A percentile compares a stretch with the other conserved stretches of the same genome.
phyloP scores from a whole-genome alignment of 805 yeast species.

The Debaryomyces hansenii region DNA sequence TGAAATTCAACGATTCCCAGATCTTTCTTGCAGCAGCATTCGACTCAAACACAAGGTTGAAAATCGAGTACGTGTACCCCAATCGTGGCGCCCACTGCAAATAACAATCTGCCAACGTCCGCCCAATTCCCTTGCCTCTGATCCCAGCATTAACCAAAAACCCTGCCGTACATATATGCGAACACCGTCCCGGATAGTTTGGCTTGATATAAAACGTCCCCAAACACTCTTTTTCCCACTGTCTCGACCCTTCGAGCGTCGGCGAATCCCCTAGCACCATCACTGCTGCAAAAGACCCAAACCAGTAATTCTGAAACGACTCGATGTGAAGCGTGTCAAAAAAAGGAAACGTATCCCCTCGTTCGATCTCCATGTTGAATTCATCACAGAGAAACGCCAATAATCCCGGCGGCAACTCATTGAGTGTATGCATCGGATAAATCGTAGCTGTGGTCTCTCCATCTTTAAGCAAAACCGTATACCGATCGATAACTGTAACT shows the following conservation, averaged over 20 bases:
- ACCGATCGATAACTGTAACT: conserved; percentile 50
- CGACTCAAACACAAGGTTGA: conserved; percentile 85
- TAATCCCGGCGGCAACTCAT: conserved; percentile 74
- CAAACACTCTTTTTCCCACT: conserved; percentile 91
- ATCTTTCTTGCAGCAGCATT: conserved; percentile 80
- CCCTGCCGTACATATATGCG: conserved; percentile 89
- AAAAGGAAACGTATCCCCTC: conserved; percentile 86
- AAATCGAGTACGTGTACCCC: conserved; percentile 81
- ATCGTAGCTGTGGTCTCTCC: conserved; percentile 92
- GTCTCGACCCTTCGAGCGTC: conserved; percentile 49
- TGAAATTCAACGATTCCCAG: conserved; percentile 74
- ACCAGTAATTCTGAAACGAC: conserved; percentile 85
- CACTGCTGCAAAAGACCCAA: conserved; percentile 76
- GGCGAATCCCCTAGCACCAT: conserved; percentile 75
- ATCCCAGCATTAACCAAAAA: conserved; percentile 91
- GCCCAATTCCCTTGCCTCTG: conserved; percentile 88
- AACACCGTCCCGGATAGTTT: conserved; percentile 87
- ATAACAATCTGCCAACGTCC: conserved; percentile 78
- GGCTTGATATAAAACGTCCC: conserved; percentile 87
- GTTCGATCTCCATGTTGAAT: conserved; percentile 85
- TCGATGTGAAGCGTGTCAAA: conserved; percentile 76
- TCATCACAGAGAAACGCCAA: conserved; percentile 85
- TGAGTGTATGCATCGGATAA: conserved; percentile 72
- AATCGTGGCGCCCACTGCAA: conserved; percentile 88
- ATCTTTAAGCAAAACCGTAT: conserved; percentile 78